Conservation (phyloP, 2,329 filamentous ascomycete genomes). For the Fusarium acutatum region DNA sequence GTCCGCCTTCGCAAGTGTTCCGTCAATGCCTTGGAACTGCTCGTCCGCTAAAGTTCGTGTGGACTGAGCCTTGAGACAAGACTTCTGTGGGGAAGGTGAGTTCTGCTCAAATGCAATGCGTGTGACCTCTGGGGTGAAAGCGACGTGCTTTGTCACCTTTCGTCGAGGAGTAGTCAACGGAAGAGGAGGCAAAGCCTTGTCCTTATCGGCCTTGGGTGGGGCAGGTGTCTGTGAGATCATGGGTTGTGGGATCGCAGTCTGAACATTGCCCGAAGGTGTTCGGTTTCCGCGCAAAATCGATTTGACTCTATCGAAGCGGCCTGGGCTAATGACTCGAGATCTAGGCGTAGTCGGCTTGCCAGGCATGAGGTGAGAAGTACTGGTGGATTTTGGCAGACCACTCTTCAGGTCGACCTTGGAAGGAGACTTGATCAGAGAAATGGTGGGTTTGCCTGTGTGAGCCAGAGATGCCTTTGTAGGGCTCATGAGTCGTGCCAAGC, state of each 20-base stretch:
- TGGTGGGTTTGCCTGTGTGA: conserved; percentile 40
- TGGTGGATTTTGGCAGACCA: conserved; percentile 61
- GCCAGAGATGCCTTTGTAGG: conserved; percentile 78
- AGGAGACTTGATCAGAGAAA: conserved; percentile 49
- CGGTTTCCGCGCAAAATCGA: conserved; percentile 62
- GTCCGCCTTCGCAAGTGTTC: conserved; percentile 37
- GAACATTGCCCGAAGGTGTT: conserved; percentile 48
- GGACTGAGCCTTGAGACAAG: conserved; percentile 54
- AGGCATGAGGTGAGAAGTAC: conserved; percentile 51
- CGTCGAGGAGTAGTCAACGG: conserved; percentile 73
- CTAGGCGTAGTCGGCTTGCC: conserved; percentile 47
- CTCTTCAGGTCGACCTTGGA: conserved; percentile 55
- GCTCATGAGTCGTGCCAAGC: conserved; percentile 71
- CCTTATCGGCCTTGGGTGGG: conserved; percentile 58
- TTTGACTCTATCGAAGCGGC: conserved; percentile 64
- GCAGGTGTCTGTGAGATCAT: conserved; percentile 57
- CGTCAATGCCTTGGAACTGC: conserved; percentile 45
- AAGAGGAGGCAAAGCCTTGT: conserved; percentile 62
- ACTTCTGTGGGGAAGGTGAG: conserved; percentile 66
- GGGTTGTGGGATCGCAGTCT: conserved; percentile 60
- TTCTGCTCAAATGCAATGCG: conserved; percentile 51
- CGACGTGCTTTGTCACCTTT: conserved; percentile 75
- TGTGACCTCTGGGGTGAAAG: conserved; percentile 79
- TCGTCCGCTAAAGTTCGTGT: conserved; percentile 37
- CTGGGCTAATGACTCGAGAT: conserved; percentile 56